Base-by-base conservation (phyloP, 2,329 filamentous ascomycete species). In the Chaetomium sp. region DNA sequence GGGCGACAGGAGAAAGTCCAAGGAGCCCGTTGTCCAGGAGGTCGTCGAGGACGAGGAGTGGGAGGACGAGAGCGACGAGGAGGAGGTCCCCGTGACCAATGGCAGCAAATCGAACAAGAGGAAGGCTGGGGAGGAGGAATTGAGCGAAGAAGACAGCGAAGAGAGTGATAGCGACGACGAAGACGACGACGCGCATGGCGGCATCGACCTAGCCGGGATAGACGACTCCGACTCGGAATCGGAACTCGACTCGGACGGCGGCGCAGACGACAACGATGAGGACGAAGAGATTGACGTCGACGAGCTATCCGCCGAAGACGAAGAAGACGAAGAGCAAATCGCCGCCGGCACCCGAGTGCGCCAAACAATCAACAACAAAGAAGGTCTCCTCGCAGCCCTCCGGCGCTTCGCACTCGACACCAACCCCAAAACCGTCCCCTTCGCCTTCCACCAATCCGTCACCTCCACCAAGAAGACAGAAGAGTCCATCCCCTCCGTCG, bases 301-400 rank as follows among this genome's bases (percentile, higher is more conserved):
- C 53, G 88, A 89, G 48, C 75, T 83, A 38, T 55, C 52, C 2
- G 53, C 52, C 42, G 46, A 59, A 44, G 89, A 88, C 19, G 88
- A 89, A 14, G 61, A 62, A 50, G 61, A 64, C 42, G 67, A 70
- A 61, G 91, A 95, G 66, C 87, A 84, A 65, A 89, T 89, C 72
- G 91, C 96, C 68, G 81, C 96, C 42, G 84, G 95, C 59, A 89
- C 91, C 12, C 88, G 95, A 74, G 90, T 94, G 70, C 88, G 91
- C 65, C 85, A 96, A 62, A 96, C 91, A 52, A 97, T 97, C 76
- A 96, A 99, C 81, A 99, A 99, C 77, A 91, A 88, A 53, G 79
- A 88, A 62, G 94, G 92, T 37, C 88, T 99, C 51, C 82, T 84
- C 62, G 79, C 88, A 63, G 85, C 90, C 10, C 80, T 95, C 59